Base-by-base conservation (phyloP, 345 rosid species). In the Brassica cretica region DNA sequence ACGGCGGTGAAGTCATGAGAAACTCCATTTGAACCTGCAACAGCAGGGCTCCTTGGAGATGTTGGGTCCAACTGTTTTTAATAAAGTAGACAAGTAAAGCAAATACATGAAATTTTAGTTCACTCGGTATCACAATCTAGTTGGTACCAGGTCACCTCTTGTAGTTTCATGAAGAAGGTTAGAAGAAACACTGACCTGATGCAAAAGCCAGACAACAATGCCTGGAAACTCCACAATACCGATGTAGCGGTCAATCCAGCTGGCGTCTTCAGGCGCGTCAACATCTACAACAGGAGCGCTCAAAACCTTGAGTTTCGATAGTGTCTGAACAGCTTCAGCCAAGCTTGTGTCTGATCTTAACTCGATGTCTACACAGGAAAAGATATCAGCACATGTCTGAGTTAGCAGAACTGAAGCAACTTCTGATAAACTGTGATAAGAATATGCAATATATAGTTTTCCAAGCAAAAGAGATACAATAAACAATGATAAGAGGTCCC, bases 151-250 rank as follows among this genome's bases (percentile, higher is more conserved):
- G 41, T 37, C 41, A 8, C 41, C 41, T 37, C 41, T 37, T 37
- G 24, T 21, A 21, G 24, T 21, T 21, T 21, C 24, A 21, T 21
- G 61, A 35, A 62, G 68, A 62, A 62, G 25, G 33, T 10, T 11
- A 44, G 11, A 61, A 67, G 49, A 53, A 15, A 61, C 21, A 15
- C 65, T 46, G 25, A 95, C 99, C 97, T 96, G 99, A 68, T 91
- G 97, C 76, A 93, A 84, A 74, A 93, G 94, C 99, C 99, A 96
- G 6, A 93, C 97, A 64, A 83, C 98, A 70, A 96, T 91, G 62
- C 99, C 99, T 3, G 97, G 94, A 70, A 90, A 88, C 85, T 96
- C 99, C 68, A 93, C 97, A 73, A 96, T 83, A 76, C 99, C 99
- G 64, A 93, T 81, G 83, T 96, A 96, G 59, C 96, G 84, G 69